Evolutionary conservation across 495 filamentous ascomycete species (phyloP).

Genomic region (Thermothielavioides terrestris): DNA sequence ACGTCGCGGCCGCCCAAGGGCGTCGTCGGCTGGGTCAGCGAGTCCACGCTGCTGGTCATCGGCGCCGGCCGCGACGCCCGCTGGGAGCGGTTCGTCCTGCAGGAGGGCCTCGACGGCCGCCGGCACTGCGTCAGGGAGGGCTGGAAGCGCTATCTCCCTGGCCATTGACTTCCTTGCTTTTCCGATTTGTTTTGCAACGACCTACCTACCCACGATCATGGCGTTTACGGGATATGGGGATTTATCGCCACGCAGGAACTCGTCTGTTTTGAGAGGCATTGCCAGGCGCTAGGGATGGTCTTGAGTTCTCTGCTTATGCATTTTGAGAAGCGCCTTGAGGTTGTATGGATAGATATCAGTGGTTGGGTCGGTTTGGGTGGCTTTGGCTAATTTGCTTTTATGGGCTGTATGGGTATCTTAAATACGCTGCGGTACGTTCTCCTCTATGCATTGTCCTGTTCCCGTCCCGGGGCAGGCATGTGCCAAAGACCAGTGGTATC

Average conservation of each 20-base stretch:
- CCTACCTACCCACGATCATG: background rate
- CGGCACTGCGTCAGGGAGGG: conserved; percentile 57
- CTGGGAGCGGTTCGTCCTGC: conserved; percentile 76
- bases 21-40: conserved; percentile 64
- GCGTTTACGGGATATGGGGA: background rate
- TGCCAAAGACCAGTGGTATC: too few relatives aligned
- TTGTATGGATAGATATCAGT: conserved; percentile 3
- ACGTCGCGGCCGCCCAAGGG: conserved; percentile 61
- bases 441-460: too few relatives aligned
- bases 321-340: too few relatives aligned
- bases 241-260: conserved; percentile 8
- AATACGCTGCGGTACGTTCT: background rate
- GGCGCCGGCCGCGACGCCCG: conserved; percentile 72
- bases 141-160: conserved; percentile 71
- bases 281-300: background rate
- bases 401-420: conserved; percentile 5
- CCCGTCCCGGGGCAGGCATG: too few relatives aligned
- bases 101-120: conserved; percentile 53
- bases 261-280: background rate
- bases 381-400: background rate
- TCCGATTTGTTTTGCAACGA: background rate
- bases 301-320: too few relatives aligned
- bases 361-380: background rate
- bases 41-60: conserved; percentile 60
- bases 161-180: background rate